These are phyloP conservation scores for Friedmanniomyces simplex DNA, from an alignment of 495 filamentous ascomycete species.

Conservation along the genomic window DNA sequence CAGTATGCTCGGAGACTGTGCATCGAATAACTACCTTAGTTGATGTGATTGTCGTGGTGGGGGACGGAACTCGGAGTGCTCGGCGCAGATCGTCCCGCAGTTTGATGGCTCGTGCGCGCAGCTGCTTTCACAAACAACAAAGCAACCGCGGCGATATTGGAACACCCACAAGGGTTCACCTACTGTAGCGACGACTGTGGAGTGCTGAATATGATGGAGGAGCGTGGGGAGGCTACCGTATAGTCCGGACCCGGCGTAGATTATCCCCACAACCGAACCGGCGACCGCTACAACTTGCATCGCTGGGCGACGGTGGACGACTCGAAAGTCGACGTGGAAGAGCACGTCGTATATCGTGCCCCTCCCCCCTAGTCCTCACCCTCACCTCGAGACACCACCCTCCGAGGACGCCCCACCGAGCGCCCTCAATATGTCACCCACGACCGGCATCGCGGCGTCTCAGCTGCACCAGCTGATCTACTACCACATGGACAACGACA, in stretches of 20 bases:
- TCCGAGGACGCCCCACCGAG: not conserved
- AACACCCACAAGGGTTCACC: not conserved
- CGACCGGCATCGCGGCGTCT: slow-evolving; percentile 51
- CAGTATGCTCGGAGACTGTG: too few relatives aligned
- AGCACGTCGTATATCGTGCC: not conserved
- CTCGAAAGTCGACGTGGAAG: not conserved
- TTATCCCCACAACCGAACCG: not conserved
- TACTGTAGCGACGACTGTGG: not conserved
- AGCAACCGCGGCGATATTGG: not conserved
- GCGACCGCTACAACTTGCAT: not conserved
- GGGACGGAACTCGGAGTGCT: too few relatives aligned
- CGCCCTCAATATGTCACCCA: slow-evolving; percentile 54
- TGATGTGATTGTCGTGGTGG: too few relatives aligned
- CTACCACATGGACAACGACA: slow-evolving; percentile 87
- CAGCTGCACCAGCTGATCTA: slow-evolving; percentile 78
- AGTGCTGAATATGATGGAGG: not conserved
- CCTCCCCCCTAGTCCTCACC: not conserved
- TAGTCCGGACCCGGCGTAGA: not conserved
- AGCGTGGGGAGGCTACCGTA: not conserved
- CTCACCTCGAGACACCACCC: not conserved
- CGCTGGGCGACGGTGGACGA: not conserved
- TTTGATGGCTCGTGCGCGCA: too few relatives aligned
- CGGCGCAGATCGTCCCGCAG: too few relatives aligned
- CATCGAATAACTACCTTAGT: too few relatives aligned
- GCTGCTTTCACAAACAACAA: not conserved